phyloP scores from a whole-genome alignment of 305 asterid genomes.

The Fraxinus floribunda region DNA sequence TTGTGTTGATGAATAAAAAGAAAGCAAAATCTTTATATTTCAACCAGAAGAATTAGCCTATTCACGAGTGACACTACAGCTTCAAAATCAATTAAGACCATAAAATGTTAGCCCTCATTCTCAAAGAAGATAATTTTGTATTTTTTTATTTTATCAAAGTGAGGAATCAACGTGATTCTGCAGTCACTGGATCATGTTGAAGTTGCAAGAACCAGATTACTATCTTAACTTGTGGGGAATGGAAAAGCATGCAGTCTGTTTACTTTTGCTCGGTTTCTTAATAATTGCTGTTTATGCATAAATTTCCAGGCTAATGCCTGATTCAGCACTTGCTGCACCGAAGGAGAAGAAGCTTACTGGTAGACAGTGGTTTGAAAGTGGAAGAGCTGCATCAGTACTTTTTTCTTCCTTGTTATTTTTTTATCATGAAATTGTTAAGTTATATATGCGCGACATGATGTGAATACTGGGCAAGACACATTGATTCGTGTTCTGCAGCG shows the following conservation, averaged over 20 bases:
- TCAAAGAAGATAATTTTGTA: not conserved
- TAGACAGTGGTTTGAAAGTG: constrained; percentile 96
- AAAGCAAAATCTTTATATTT: not conserved
- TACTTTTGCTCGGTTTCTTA: constrained; percentile 3
- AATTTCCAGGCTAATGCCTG: constrained; percentile 82
- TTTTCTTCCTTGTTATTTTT: constrained; percentile 22
- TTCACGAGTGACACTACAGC: not conserved
- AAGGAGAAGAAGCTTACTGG: constrained; percentile 92
- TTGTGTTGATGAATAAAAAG: not conserved
- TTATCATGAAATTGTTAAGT: not conserved
- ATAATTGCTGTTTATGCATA: constrained; percentile 16
- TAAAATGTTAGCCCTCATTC: constrained; percentile 2
- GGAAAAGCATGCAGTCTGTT: not conserved
- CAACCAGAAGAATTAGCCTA: not conserved
- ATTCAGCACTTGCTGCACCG: constrained; percentile 73
- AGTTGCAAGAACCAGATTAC: not conserved
- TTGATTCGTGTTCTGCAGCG: not conserved
- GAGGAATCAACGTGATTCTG: not conserved
- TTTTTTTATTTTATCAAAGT: not conserved
- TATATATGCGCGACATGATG: not conserved
- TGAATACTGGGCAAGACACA: not conserved
- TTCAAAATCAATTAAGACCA: not conserved
- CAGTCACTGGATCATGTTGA: constrained; percentile 5
- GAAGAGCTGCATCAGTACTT: constrained; percentile 64
- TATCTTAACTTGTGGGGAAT: not conserved